phyloP scores from a whole-genome alignment of 2,329 filamentous ascomycete genomes.

The Chrysoporthe deuterocubensis region DNA sequence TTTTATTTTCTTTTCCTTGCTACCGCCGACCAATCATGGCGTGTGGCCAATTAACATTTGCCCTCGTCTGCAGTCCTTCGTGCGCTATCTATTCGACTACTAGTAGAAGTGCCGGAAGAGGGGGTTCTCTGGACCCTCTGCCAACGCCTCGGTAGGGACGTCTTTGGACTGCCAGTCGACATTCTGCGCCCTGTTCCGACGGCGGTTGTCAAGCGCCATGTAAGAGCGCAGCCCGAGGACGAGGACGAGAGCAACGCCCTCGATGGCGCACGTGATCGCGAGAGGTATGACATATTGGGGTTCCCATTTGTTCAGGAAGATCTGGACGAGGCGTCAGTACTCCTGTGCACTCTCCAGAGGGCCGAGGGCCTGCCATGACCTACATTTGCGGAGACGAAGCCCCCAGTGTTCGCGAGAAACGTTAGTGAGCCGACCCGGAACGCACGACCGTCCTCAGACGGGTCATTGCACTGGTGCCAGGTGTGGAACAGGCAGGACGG shows the following conservation, averaged over 20 bases:
- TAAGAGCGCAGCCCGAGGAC: slow-evolving; percentile 6
- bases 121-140: neutral
- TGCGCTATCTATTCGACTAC: neutral
- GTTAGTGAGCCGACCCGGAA: neutral
- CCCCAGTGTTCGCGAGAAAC: neutral
- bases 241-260: slow-evolving; percentile 4
- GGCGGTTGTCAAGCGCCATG: slow-evolving; percentile 4
- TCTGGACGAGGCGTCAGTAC: neutral
- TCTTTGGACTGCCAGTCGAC: slow-evolving; percentile 11
- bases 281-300: slow-evolving; percentile 15
- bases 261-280: slow-evolving; percentile 2
- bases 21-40: too few species aligned
- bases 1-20: too few species aligned
- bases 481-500: slow-evolving; percentile 14
- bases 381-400: slow-evolving; percentile 1
- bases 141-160: slow-evolving; percentile 7
- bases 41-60: too few species aligned
- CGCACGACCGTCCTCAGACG: slow-evolving; percentile 8
- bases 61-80: too few species aligned
- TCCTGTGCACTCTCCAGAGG: neutral
- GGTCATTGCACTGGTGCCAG: slow-evolving; percentile 17
- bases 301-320: slow-evolving; percentile 4
- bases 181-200: slow-evolving; percentile 4
- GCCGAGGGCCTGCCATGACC: neutral
- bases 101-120: slow-evolving; percentile 9